Base-by-base conservation (phyloP, 768 basidiomycete genomes). In the Lentinus tigrinus region DNA sequence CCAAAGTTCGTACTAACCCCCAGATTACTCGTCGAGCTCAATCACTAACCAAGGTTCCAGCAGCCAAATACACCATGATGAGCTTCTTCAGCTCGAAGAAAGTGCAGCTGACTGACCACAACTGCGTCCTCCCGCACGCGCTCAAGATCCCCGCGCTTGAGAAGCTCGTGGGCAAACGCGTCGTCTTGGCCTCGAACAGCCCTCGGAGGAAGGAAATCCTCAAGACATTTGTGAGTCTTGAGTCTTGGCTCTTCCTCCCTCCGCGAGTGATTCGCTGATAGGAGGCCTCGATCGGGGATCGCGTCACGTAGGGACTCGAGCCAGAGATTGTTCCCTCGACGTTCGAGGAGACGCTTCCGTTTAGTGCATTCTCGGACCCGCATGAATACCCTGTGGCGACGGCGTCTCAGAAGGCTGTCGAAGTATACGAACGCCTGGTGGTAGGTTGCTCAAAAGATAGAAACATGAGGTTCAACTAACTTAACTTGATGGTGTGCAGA, bases 141-240 rank as follows among this genome's bases (percentile, higher is more conserved):
- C 78, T 93, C 13, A 71, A 77, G 37, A 78, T 83, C 1, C 87
- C 86, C 11, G 77, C 77, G 0, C 75, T 87, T 43, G 77, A 86
- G 64, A 91, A 87, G 69, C 80, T 97, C 1, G 69, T 77, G 38
- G 85, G 83, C 21, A 95, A 93, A 69, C 80, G 91, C 3, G 81
- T 98, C 47, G 75, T 97, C 2, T 78, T 98, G 1, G 95, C 95
- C 0, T 96, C 94, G 4, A 86, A 84, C 56, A 95, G 92, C 64
- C 91, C 93, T 1, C 80, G 95, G 63, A 78, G 95, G 66, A 85
- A 82, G 67, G 93, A 94, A 54, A 93, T 96, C 58, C 81, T 98
- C 21, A 80, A 77, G 53, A 87, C 81, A 6, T 82, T 89, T 65
- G 93, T 95, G 71, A 68, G 88, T 81, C 47, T 3, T 7, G 37